These are phyloP conservation scores for Forsythia suspensa DNA, from an alignment of 257 asterid species.

Conservation along the genomic window DNA sequence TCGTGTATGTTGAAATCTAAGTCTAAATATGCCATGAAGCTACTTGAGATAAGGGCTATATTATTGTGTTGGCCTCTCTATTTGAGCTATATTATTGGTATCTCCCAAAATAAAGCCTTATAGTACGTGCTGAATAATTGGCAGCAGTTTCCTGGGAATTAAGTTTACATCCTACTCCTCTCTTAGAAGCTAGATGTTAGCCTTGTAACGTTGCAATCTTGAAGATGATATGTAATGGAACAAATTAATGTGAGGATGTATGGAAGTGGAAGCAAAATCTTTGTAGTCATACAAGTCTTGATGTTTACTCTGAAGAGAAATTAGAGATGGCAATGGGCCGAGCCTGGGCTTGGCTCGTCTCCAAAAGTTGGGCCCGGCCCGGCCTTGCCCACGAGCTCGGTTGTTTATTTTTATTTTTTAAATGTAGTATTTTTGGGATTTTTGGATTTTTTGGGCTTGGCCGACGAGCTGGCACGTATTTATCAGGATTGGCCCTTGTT, in stretches of 20 bases:
- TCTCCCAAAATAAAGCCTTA: not conserved
- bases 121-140: not conserved
- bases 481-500: too few relatives aligned
- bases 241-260: not conserved
- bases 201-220: not conserved
- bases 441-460: too few relatives aligned
- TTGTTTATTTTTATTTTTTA: too few relatives aligned
- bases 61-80: not conserved
- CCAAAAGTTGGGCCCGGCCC: too few relatives aligned
- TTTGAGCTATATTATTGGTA: not conserved
- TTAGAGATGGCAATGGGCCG: too few relatives aligned
- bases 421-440: too few relatives aligned
- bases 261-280: not conserved
- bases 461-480: too few relatives aligned
- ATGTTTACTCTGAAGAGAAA: not conserved
- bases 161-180: not conserved
- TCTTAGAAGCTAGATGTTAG: not conserved
- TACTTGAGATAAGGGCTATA: not conserved
- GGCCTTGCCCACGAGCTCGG: too few relatives aligned
- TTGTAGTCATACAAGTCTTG: not conserved
- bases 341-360: too few relatives aligned
- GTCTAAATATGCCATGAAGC: conserved; percentile 1
- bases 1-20: conserved; percentile 5
- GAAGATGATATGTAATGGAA: too few relatives aligned
- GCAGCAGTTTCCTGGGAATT: not conserved